phyloP scores from a whole-genome alignment of 768 basidiomycete species.

The Leccinum longicurvipes region DNA sequence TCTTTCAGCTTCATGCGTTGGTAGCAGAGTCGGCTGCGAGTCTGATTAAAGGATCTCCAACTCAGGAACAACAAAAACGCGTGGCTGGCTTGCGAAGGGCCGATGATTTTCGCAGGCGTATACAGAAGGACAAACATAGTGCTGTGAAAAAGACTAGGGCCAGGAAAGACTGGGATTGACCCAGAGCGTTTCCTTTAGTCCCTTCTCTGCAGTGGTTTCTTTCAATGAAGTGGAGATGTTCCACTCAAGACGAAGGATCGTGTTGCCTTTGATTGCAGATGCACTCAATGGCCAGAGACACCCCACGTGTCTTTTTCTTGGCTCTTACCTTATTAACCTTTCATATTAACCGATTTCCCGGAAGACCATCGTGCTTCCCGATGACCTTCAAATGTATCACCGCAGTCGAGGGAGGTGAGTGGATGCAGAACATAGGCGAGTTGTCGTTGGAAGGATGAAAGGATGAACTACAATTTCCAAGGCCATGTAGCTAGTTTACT shows the following conservation, averaged over 20 bases:
- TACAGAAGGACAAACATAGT: slow-evolving; percentile 28
- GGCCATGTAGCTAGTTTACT: neutral
- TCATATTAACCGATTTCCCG: neutral
- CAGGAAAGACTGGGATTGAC: slow-evolving; percentile 27
- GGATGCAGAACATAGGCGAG: neutral
- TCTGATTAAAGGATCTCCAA: slow-evolving; percentile 23
- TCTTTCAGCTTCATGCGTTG: slow-evolving; percentile 27
- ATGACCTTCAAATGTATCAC: neutral
- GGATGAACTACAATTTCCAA: neutral
- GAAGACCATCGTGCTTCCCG: neutral
- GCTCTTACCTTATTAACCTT: neutral
- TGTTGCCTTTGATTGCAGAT: neutral
- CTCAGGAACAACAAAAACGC: slow-evolving; percentile 24
- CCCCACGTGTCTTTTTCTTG: neutral
- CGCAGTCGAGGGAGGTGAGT: neutral
- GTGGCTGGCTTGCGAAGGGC: slow-evolving; percentile 22
- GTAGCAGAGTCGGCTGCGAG: slow-evolving; percentile 21
- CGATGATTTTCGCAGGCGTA: slow-evolving; percentile 18
- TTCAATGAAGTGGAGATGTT: neutral
- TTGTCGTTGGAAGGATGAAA: neutral
- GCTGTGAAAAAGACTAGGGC: slow-evolving; percentile 26
- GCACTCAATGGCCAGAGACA: neutral
- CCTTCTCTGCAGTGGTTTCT: neutral
- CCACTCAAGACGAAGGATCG: neutral
- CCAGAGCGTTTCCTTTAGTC: neutral